These are phyloP conservation scores for Monascus purpureus DNA, from an alignment of 495 filamentous ascomycete genomes.

Conservation along the genomic window DNA sequence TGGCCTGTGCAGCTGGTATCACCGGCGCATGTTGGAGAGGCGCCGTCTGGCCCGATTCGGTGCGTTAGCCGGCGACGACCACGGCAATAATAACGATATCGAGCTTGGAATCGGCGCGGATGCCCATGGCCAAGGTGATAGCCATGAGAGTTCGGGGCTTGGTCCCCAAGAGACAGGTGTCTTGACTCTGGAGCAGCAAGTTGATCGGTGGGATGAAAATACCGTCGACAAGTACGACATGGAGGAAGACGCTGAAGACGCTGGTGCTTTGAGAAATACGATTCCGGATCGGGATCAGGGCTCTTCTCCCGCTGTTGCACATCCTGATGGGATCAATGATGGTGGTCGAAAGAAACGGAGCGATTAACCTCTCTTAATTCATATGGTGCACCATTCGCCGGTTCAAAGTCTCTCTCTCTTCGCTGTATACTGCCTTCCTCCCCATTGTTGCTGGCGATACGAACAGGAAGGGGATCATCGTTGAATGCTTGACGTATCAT, in stretches of 20 bases:
- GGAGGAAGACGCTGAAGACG: conserved; percentile 34
- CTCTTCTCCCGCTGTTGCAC: no score
- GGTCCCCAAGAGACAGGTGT: conserved; percentile 43
- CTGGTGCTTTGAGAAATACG: neutral
- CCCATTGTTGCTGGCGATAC: no score
- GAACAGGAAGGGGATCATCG: no score
- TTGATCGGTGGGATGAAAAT: conserved; percentile 79
- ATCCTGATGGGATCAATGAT: neutral
- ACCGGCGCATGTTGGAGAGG: conserved; percentile 87
- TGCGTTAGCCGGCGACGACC: conserved; percentile 41
- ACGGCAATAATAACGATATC: conserved; percentile 38
- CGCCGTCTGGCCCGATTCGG: conserved; percentile 64
- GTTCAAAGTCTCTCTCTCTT: neutral
- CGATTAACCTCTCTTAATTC: conserved; percentile 7
- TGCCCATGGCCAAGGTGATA: conserved; percentile 39
- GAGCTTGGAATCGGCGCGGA: conserved; percentile 39
- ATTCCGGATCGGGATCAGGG: neutral
- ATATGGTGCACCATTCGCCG: neutral
- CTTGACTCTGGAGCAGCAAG: conserved; percentile 49
- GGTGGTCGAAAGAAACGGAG: conserved; percentile 2
- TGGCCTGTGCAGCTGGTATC: conserved; percentile 73
- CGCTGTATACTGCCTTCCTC: neutral
- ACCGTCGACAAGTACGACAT: conserved; percentile 57
- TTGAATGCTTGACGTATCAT: no score
- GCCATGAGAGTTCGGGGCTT: conserved; percentile 12